phyloP scores from a whole-genome alignment of 2,329 filamentous ascomycete species.

The Cadophora gregata region DNA sequence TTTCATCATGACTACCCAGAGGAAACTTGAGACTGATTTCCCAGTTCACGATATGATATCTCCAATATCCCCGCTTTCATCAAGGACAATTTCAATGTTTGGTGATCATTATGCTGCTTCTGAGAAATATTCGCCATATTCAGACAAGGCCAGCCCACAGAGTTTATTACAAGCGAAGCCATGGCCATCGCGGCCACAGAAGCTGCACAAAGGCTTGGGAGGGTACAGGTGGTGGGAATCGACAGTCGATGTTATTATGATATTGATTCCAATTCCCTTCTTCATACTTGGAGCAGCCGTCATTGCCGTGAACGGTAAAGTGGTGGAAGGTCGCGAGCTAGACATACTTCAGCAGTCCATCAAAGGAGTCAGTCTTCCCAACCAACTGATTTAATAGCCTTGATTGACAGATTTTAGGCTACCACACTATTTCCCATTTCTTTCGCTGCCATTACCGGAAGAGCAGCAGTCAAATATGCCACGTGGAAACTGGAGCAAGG shows the following conservation, averaged over 20 bases:
- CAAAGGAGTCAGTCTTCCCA: slow-evolving; percentile 29
- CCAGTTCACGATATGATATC: slow-evolving; percentile 15
- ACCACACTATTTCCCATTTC: slow-evolving; percentile 43
- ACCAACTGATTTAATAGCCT: background rate
- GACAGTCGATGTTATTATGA: slow-evolving; percentile 29
- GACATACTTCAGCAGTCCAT: slow-evolving; percentile 30
- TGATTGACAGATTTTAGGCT: slow-evolving; percentile 23
- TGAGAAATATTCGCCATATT: slow-evolving; percentile 27
- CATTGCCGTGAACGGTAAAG: slow-evolving; percentile 30
- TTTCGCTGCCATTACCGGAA: slow-evolving; percentile 42
- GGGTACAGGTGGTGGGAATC: slow-evolving; percentile 33
- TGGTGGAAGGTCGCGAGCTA: slow-evolving; percentile 25
- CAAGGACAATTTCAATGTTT: slow-evolving; percentile 20
- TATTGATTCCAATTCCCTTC: slow-evolving; percentile 35
- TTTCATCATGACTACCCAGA: slow-evolving; percentile 17
- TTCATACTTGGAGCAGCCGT: slow-evolving; percentile 32
- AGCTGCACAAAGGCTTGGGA: slow-evolving; percentile 26
- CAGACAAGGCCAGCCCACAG: slow-evolving; percentile 24
- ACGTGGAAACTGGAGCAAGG: slow-evolving; percentile 42
- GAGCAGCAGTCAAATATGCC: slow-evolving; percentile 38
- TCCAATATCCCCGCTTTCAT: slow-evolving; percentile 20
- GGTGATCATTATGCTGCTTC: slow-evolving; percentile 17
- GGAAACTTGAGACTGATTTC: slow-evolving; percentile 9
- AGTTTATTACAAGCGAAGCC: slow-evolving; percentile 33
- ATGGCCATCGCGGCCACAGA: slow-evolving; percentile 35